Percentiles rank a stretch among this genome's conserved stretches.
Evolutionary conservation across 2,329 filamentous ascomycete species (phyloP).

Genomic region (Cyphellophora attinorum): DNA sequence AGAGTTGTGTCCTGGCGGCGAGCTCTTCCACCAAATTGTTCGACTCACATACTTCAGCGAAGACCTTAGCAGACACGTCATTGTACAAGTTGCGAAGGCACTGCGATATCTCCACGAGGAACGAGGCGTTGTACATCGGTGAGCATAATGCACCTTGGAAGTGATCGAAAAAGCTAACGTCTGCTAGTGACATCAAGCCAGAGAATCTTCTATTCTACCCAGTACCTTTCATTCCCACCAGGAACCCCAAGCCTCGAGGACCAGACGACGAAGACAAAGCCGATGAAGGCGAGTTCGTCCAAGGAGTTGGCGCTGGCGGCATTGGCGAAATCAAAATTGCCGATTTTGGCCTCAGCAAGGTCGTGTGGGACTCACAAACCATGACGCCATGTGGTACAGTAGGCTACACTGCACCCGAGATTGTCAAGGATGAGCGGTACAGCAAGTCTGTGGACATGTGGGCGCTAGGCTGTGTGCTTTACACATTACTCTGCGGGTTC

Average conservation of each 20-base stretch:
- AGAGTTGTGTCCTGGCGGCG: conserved; percentile 87
- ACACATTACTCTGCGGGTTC: conserved; percentile 94
- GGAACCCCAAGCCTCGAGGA: conserved; percentile 66
- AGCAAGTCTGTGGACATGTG: conserved; percentile 99
- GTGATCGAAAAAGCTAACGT: conserved; percentile 4
- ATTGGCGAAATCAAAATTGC: conserved; percentile 96
- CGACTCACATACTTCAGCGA: conserved; percentile 98
- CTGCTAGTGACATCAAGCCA: conserved; percentile 82
- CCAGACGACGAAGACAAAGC: conserved; percentile 94
- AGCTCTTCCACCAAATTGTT: conserved; percentile 97
- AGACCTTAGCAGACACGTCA: conserved; percentile 87
- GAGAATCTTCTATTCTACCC: conserved; percentile 90
- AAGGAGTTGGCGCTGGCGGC: conserved; percentile 71
- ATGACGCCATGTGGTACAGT: conserved; percentile 99
- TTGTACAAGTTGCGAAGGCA: conserved; percentile 87
- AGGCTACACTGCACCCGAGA: conserved; percentile 98
- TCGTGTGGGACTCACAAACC: conserved; percentile 95
- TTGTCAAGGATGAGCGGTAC: conserved; percentile 97
- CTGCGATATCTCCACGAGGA: conserved; percentile 91
- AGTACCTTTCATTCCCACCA: conserved; percentile 69
- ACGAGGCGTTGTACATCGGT: conserved; percentile 94
- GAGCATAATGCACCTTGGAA: conserved; percentile 33
- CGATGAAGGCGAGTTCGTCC: conserved; percentile 88
- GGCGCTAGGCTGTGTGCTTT: conserved; percentile 92
- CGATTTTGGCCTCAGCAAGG: conserved; percentile 94